These are phyloP conservation scores for Pterocarpus santalinus DNA, from an alignment of 306 rosid species.

Conservation along the genomic window DNA sequence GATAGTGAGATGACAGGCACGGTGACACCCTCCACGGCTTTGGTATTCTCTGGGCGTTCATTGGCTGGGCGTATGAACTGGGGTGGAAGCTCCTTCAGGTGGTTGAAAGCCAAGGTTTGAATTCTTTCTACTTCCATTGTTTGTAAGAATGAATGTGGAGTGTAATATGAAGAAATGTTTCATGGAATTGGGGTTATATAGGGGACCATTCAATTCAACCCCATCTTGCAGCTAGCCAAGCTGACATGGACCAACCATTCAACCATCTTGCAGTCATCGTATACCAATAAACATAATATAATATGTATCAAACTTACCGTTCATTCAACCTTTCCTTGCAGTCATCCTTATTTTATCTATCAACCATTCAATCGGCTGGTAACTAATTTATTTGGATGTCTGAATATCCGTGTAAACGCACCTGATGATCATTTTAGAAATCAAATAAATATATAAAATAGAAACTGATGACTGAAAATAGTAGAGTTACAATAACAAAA, in stretches of 20 bases:
- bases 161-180: too few relatives aligned
- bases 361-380: background rate
- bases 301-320: too few relatives aligned
- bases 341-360: background rate
- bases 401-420: background rate
- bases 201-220: too few relatives aligned
- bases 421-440: background rate
- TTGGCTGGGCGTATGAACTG: slow-evolving; percentile 45
- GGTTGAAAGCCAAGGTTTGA: slow-evolving; percentile 33
- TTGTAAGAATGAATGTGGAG: too few relatives aligned
- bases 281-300: too few relatives aligned
- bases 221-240: background rate
- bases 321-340: background rate
- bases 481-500: background rate
- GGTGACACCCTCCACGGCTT: slow-evolving; percentile 45
- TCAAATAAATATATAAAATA: background rate
- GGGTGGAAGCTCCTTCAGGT: slow-evolving; percentile 42
- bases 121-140: slow-evolving; percentile 50
- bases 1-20: slow-evolving; percentile 49
- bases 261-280: background rate
- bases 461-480: background rate
- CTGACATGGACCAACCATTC: background rate
- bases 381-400: background rate
- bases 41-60: slow-evolving; percentile 53
- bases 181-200: too few relatives aligned